phyloP scores from a whole-genome alignment of 225 moss, liverwort and hornwort genomes.

The Straminergon stramineum region DNA sequence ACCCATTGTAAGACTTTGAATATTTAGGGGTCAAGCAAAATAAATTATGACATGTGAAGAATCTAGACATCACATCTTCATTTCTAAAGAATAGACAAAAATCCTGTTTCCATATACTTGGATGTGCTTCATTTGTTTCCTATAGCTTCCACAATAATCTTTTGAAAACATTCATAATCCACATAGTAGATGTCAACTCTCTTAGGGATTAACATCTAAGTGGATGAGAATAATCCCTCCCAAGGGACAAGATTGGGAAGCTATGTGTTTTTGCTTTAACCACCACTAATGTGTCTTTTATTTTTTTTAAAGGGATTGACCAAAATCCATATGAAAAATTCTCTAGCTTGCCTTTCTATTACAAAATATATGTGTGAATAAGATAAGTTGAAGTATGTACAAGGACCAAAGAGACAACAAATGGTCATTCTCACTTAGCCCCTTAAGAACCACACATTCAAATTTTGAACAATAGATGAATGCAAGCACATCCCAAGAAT shows the following conservation, averaged over 20 bases:
- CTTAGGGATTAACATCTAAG: rapidly evolving
- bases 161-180: background rate
- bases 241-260: background rate
- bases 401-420: background rate
- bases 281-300: background rate
- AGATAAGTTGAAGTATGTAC: rapidly evolving
- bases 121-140: background rate
- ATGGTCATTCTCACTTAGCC: background rate
- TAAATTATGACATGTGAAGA: background rate
- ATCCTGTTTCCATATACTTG: background rate
- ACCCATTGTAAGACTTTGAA: background rate
- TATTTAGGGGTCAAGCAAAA: background rate
- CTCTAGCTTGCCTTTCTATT: background rate
- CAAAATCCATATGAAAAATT: background rate
- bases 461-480: background rate
- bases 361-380: background rate
- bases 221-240: background rate
- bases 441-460: background rate
- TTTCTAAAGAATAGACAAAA: background rate
- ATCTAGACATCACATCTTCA: background rate
- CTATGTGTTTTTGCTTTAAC: background rate
- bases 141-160: background rate
- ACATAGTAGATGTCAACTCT: rapidly evolving
- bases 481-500: rapidly evolving
- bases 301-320: rapidly evolving